These are phyloP conservation scores for Dothistroma septosporum DNA, from an alignment of 2,329 filamentous ascomycete genomes.

Conservation along the genomic window DNA sequence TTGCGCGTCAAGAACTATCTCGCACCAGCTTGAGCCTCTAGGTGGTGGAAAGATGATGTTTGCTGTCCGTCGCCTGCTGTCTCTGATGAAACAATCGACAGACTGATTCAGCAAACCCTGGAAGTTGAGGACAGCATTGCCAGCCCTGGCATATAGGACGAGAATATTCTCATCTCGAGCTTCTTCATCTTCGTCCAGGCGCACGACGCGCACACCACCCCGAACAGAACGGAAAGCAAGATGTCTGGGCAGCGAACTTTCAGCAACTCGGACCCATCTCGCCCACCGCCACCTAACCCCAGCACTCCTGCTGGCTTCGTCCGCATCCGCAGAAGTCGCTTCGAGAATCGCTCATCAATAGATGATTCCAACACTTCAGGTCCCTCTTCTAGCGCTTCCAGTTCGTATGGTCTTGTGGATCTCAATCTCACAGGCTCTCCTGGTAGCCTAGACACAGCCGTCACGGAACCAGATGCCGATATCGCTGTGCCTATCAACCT, in stretches of 20 bases:
- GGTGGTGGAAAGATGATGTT: not conserved
- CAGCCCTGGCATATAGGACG: not conserved
- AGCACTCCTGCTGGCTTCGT: not conserved
- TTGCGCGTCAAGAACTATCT: not conserved
- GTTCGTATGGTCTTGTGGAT: not conserved
- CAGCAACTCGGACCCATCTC: not conserved
- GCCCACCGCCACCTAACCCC: not conserved
- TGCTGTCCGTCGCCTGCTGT: not conserved
- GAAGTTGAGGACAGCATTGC: not conserved
- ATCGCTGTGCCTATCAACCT: not conserved
- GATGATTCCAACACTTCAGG: not conserved
- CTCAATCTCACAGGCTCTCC: not conserved
- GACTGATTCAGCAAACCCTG: not conserved
- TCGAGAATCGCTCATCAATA: not conserved
- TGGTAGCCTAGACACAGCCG: not conserved
- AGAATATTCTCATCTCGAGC: not conserved
- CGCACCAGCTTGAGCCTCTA: too few relatives aligned
- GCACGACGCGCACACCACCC: not conserved
- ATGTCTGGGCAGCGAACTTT: not conserved
- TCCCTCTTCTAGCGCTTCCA: not conserved
- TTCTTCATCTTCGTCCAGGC: not conserved
- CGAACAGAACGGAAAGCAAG: not conserved
- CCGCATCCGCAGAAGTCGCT: not conserved
- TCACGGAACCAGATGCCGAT: not conserved
- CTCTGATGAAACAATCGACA: not conserved